Evolutionary conservation across 129 eudicot genomes (phyloP).

Genomic region (Gnaphalium uliginosum): DNA sequence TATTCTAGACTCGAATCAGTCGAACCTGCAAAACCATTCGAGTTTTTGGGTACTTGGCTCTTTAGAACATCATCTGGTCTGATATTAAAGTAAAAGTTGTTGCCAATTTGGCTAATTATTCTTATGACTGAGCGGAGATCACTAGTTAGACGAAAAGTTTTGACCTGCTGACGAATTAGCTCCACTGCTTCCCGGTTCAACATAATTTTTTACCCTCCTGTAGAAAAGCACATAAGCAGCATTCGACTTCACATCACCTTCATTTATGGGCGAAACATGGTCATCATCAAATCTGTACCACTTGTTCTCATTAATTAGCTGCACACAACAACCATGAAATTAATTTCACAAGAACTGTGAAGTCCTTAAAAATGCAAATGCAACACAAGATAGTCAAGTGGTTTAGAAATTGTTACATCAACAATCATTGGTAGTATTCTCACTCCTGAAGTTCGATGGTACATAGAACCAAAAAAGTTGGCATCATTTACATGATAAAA

Average conservation of each 20-base stretch:
- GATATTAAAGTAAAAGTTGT: background rate
- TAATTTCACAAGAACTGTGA: background rate
- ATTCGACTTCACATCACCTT: constrained; percentile 68
- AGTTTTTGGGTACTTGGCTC: constrained; percentile 20
- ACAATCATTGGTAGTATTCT: background rate
- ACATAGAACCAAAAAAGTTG: background rate
- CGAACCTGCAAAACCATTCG: constrained; percentile 9
- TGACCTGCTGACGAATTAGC: constrained; percentile 37
- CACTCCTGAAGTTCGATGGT: background rate
- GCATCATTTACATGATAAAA: background rate
- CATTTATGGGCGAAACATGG: constrained; percentile 56
- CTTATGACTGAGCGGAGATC: background rate
- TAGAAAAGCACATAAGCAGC: constrained; percentile 90
- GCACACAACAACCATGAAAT: constrained; percentile 32
- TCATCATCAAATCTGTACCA: constrained; percentile 90
- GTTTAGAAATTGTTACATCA: background rate
- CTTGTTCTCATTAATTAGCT: constrained; percentile 75
- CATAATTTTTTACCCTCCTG: constrained; percentile 58
- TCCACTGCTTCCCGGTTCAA: constrained; percentile 41
- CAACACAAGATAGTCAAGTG: background rate
- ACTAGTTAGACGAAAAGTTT: constrained; percentile 26
- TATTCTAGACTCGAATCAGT: constrained; percentile 4
- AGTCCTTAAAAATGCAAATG: background rate
- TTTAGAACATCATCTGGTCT: constrained; percentile 14
- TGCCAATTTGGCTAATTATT: background rate